Evolutionary conservation across 1,284 basidiomycete genomes (phyloP).

Genomic region (Boletus smithii): DNA sequence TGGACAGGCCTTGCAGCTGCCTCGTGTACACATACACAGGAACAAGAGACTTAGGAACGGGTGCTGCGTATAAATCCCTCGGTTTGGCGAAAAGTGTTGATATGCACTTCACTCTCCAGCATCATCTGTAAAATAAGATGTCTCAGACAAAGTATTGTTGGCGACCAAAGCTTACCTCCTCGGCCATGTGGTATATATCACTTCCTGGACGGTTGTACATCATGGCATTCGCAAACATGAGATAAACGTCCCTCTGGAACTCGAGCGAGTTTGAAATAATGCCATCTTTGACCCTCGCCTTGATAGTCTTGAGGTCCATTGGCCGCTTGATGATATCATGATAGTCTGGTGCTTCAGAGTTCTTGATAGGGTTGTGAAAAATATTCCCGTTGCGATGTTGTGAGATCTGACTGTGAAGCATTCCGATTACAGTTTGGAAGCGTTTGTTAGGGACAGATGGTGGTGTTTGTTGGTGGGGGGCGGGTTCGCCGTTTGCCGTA

Average conservation of each 20-base stretch:
- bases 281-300: conserved; percentile 78
- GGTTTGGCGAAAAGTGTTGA: conserved; percentile 73
- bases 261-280: conserved; percentile 76
- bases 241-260: conserved; percentile 83
- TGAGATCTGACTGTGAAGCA: conserved; percentile 79
- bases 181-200: conserved; percentile 85
- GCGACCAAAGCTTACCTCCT: conserved; percentile 57
- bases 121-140: conserved; percentile 65
- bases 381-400: conserved; percentile 84
- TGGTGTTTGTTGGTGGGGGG: conserved; percentile 28
- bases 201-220: conserved; percentile 89
- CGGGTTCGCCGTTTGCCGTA: conserved; percentile 16
- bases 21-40: too few relatives aligned
- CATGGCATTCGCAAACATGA: conserved; percentile 95
- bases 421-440: conserved; percentile 76
- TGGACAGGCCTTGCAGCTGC: not conserved
- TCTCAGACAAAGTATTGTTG: conserved; percentile 2
- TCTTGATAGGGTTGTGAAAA: conserved; percentile 87
- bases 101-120: conserved; percentile 74
- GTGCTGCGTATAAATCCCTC: conserved; percentile 60
- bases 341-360: conserved; percentile 86
- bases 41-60: conserved; percentile 25
- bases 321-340: conserved; percentile 86
- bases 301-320: conserved; percentile 91
- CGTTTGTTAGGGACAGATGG: conserved; percentile 52